A percentile compares a stretch with the other conserved stretches of the same genome.
phyloP scores from a whole-genome alignment of 163 green algal genomes.

The Coccomyxa subellipsoidea region DNA sequence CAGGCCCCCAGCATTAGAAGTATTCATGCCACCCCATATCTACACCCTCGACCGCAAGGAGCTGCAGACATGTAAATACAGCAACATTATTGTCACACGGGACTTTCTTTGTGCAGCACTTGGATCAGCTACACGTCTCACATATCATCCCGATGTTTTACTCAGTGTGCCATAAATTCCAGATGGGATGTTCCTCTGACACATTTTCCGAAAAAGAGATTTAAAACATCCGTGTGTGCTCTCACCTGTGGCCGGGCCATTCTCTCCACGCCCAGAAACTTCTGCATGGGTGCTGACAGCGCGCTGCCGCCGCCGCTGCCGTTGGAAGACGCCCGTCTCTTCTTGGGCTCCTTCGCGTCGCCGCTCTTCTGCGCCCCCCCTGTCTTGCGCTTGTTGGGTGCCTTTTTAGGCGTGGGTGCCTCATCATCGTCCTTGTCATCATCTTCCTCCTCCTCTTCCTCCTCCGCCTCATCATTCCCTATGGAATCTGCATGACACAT shows the following conservation, averaged over 20 bases:
- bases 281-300: background rate
- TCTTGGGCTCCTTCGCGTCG: background rate
- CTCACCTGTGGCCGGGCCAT: background rate
- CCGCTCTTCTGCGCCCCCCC: background rate
- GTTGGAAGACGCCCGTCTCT: background rate
- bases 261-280: background rate
- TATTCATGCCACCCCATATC: background rate
- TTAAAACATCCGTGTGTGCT: background rate
- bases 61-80: no score
- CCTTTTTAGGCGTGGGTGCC: background rate
- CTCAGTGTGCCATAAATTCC: background rate
- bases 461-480: background rate
- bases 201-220: background rate
- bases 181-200: background rate
- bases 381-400: background rate
- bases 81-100: no score
- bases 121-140: background rate
- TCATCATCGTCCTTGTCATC: slow-evolving; percentile 7
- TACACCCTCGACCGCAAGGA: background rate
- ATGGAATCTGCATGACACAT: background rate
- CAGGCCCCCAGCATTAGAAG: background rate
- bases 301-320: background rate
- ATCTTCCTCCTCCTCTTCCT: slow-evolving; percentile 2
- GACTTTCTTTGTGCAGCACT: no score
- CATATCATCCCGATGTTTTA: background rate